A percentile compares a stretch with the other conserved stretches of the same genome.
Conservation (phyloP, 1,284 basidiomycete genomes). For the Ganoderma sp. region DNA sequence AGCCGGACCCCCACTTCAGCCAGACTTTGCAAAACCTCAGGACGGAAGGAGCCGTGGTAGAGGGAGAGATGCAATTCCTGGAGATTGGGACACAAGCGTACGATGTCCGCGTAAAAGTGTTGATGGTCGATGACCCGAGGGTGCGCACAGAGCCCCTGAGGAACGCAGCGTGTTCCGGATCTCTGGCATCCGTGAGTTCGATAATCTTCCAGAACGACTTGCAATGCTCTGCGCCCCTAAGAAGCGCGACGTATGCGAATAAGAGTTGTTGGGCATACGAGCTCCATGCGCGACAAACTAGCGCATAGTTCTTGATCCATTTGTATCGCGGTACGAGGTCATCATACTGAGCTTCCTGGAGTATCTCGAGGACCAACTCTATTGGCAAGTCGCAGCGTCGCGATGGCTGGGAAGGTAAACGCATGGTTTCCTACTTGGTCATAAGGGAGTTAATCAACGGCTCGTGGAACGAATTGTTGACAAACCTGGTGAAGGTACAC, state of each 20-base stretch:
- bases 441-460: neutral
- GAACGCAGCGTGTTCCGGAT: conserved; percentile 10
- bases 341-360: conserved; percentile 25
- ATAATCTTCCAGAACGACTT: conserved; percentile 19
- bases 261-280: conserved; percentile 61
- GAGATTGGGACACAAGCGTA: conserved; percentile 20
- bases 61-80: conserved; percentile 26
- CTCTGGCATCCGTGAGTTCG: neutral
- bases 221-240: conserved; percentile 36
- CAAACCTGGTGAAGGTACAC: neutral
- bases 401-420: no score
- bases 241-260: conserved; percentile 57
- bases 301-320: conserved; percentile 55
- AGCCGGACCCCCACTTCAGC: conserved; percentile 7
- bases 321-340: conserved; percentile 29
- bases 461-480: neutral
- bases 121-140: conserved; percentile 27
- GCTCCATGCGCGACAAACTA: conserved; percentile 67
- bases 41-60: conserved; percentile 27
- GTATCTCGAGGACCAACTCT: conserved; percentile 20
- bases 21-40: conserved; percentile 17
- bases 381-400: conserved; percentile 12
- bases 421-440: neutral
- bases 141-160: conserved; percentile 19
- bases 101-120: conserved; percentile 24